Percentiles rank a stretch among this genome's conserved stretches.
phyloP scores from a whole-genome alignment of 2,329 filamentous ascomycete species.

The Cytospora chrysosperma region DNA sequence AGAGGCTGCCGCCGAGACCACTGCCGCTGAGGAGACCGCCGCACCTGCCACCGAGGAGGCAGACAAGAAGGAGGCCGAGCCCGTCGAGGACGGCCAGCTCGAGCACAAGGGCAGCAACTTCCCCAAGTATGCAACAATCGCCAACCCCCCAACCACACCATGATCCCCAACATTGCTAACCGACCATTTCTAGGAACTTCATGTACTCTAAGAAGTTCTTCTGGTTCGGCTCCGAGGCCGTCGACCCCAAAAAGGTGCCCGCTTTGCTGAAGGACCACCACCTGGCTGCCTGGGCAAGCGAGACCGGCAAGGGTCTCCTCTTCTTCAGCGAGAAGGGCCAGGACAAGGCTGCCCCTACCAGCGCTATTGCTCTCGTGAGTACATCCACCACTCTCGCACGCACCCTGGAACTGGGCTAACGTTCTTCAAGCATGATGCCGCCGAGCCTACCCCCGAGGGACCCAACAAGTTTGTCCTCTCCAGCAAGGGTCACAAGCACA shows the following conservation, averaged over 20 bases:
- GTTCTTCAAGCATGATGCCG: conserved; percentile 52
- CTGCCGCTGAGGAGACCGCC: conserved; percentile 37
- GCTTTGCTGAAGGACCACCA: conserved; percentile 81
- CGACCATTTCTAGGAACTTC: conserved; percentile 64
- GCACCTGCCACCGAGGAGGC: conserved; percentile 39
- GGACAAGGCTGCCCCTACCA: conserved; percentile 77
- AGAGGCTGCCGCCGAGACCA: conserved; percentile 38
- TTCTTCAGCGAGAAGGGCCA: conserved; percentile 83
- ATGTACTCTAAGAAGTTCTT: conserved; percentile 93
- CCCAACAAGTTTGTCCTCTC: conserved; percentile 82
- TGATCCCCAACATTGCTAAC: conserved; percentile 27
- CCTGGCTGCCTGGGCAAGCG: conserved; percentile 81
- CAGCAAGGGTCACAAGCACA: conserved; percentile 84
- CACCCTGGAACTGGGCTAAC: not conserved
- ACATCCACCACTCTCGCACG: not conserved
- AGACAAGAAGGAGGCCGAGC: conserved; percentile 43
- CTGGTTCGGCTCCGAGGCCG: conserved; percentile 73
- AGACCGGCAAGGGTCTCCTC: conserved; percentile 93
- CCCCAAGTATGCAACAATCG: conserved; percentile 71
- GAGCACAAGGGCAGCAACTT: conserved; percentile 85
- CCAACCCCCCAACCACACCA: not conserved
- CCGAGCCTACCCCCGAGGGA: conserved; percentile 74
- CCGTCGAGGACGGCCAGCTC: conserved; percentile 75
- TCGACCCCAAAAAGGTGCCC: conserved; percentile 71
- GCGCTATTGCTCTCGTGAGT: conserved; percentile 82